Conservation (phyloP, 305 asterid genomes). For the Rubia peregrina region DNA sequence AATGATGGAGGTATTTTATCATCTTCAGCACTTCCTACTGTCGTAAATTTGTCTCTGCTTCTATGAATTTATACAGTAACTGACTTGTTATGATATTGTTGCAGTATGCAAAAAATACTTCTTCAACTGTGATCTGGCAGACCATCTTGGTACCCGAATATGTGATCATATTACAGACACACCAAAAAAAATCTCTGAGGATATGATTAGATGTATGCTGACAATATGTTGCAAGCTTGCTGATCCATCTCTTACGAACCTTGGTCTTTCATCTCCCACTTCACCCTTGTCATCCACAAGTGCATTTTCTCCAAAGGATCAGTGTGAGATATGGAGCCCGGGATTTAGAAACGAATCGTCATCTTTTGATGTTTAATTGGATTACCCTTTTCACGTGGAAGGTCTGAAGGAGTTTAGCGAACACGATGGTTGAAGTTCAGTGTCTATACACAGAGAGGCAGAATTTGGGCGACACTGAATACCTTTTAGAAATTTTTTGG, state of each 20-base stretch:
- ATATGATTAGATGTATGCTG: constrained; percentile 90
- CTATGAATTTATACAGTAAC: not conserved
- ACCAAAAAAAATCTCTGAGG: constrained; percentile 87
- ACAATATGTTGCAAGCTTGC: constrained; percentile 81
- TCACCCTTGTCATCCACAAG: constrained; percentile 71
- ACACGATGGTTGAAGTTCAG: constrained; percentile 93
- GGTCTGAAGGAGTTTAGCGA: constrained; percentile 95
- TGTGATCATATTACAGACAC: constrained; percentile 76
- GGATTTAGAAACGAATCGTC: constrained; percentile 67
- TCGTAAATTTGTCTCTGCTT: not conserved
- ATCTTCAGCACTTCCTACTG: not conserved
- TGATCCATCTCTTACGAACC: constrained; percentile 59
- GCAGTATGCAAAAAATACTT: constrained; percentile 63
- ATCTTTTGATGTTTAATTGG: constrained; percentile 74
- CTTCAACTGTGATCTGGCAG: constrained; percentile 70
- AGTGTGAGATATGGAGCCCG: constrained; percentile 75
- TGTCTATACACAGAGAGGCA: constrained; percentile 71
- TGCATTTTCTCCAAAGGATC: constrained; percentile 88
- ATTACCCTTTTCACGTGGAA: constrained; percentile 84
- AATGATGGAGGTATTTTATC: constrained; percentile 70
- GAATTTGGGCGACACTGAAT: constrained; percentile 69
- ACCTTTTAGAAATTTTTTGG: constrained; percentile 70
- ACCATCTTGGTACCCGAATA: constrained; percentile 87
- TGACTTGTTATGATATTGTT: constrained; percentile 16
- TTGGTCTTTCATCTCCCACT: constrained; percentile 72